Conservation (phyloP, 768 basidiomycete genomes). For the Termitomyces sp. region DNA sequence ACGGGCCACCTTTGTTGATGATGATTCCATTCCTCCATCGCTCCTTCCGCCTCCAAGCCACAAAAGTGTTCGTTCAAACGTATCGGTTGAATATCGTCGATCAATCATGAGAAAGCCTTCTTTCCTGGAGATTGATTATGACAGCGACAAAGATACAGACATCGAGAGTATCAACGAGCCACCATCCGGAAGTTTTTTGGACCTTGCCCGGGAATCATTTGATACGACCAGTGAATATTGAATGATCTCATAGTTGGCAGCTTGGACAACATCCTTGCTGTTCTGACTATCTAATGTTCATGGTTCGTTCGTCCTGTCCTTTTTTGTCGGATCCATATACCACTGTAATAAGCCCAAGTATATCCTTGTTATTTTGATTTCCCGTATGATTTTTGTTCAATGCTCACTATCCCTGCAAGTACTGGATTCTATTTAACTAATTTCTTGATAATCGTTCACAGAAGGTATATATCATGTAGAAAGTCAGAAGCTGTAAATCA, state of each 20-base stretch:
- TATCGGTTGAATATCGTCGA: constrained; percentile 36
- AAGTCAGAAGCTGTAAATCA: constrained; percentile 7
- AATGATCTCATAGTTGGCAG: neutral
- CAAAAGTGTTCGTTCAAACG: constrained; percentile 24
- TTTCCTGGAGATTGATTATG: constrained; percentile 62
- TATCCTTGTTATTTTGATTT: constrained; percentile 1
- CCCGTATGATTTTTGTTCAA: neutral
- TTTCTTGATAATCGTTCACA: neutral
- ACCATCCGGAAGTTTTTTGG: constrained; percentile 39
- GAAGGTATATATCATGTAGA: constrained; percentile 14
- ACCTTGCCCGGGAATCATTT: constrained; percentile 47
- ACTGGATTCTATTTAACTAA: neutral
- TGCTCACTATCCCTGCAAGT: neutral
- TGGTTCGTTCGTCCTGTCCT: constrained; percentile 10
- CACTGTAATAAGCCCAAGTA: constrained; percentile 9
- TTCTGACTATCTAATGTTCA: neutral
- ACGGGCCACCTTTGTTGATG: constrained; percentile 16
- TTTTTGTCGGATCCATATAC: constrained; percentile 10
- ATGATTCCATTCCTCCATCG: constrained; percentile 12
- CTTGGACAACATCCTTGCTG: neutral
- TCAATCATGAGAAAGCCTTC: constrained; percentile 65
- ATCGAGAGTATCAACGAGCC: constrained; percentile 15
- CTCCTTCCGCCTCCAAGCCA: constrained; percentile 28
- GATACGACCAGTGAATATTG: constrained; percentile 31
- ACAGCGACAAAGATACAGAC: constrained; percentile 27